Evolutionary conservation across 768 basidiomycete genomes (phyloP).

Genomic region (Boletellus ananas): DNA sequence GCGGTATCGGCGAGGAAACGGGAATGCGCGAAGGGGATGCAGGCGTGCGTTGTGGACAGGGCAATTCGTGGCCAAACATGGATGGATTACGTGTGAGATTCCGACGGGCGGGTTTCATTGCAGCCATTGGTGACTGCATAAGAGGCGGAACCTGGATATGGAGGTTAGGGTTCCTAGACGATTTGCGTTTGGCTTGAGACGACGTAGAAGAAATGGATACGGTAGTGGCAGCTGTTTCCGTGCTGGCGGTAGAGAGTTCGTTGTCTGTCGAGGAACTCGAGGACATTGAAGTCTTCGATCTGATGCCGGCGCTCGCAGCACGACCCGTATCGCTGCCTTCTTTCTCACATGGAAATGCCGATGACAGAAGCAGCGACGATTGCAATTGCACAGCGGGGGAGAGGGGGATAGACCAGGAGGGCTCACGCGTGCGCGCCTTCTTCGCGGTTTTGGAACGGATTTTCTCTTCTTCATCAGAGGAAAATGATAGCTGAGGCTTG

Average conservation of each 20-base stretch:
- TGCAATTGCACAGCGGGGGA: constrained; percentile 19
- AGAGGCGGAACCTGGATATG: constrained; percentile 21
- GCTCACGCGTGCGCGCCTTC: constrained; percentile 47
- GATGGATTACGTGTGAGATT: constrained; percentile 58
- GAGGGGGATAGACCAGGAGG: constrained; percentile 29
- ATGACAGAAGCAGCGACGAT: constrained; percentile 23
- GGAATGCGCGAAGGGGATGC: constrained; percentile 30
- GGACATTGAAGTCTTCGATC: constrained; percentile 24
- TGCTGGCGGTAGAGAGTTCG: constrained; percentile 31
- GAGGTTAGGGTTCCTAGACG: constrained; percentile 17
- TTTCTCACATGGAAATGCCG: constrained; percentile 10
- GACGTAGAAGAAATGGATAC: constrained; percentile 20
- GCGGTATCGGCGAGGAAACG: constrained; percentile 25
- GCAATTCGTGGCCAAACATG: constrained; percentile 65
- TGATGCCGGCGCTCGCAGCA: constrained; percentile 16
- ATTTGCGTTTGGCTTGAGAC: constrained; percentile 16
- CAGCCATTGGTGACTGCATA: constrained; percentile 13
- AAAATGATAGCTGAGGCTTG: constrained; percentile 44
- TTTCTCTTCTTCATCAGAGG: constrained; percentile 78
- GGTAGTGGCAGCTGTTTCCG: constrained; percentile 29
- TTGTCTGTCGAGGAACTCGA: constrained; percentile 33
- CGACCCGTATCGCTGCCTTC: constrained; percentile 14
- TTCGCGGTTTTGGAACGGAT: constrained; percentile 55
- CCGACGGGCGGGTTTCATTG: constrained; percentile 34
- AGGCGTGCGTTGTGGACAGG: constrained; percentile 38